Base-by-base conservation (phyloP, 225 moss, liverwort and hornwort species). In the Asterella californica region DNA sequence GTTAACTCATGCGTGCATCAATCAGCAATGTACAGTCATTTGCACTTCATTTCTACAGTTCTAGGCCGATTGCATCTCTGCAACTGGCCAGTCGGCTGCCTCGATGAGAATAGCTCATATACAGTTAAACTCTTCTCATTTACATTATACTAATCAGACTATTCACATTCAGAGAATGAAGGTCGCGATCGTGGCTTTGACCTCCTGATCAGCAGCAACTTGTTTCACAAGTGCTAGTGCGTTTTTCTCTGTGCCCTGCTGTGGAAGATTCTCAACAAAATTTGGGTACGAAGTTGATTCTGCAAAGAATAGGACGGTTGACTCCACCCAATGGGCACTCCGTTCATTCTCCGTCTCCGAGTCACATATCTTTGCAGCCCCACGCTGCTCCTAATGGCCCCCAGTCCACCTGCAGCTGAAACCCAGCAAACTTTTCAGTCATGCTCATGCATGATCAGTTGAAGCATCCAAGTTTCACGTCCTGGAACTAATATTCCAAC, bases 181-280 rank as follows among this genome's bases (percentile, higher is more conserved):
- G 74, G 74, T 30, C 37, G n/a, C n/a, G 74, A 74, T 74, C 50
- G 74, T 74, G 74, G 74, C 18, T 53, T 53, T 74, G 52, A 50
- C 74, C 52, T 32, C 6, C 53, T 54, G 30, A 4, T 74, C 18
- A 32, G 32, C 50, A 50, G 30, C 72, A 27, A 73, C 24, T 74
- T 74, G 52, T 17, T 2, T 6, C 32, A 15, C 49, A 15, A 19
- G 15, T 74, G 53, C 52, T 74, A 6, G 2, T 53, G 52, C 50
- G 32, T 17, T 74, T 74, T n/a, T n/a, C n/a, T 53, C 53, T 15
- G 50, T 30, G 50, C 71, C 53, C 6, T 52, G 15, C 52, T 32
- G 50, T 50, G 33, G 52, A 74, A 74, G 74, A 74, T 74, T 74
- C 74, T 53, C 52, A 74, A 33, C n/a, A 30, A 29, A 52, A 15